Evolutionary conservation across 2,329 filamentous ascomycete genomes (phyloP).

Genomic region (Colletotrichum sublineola): DNA sequence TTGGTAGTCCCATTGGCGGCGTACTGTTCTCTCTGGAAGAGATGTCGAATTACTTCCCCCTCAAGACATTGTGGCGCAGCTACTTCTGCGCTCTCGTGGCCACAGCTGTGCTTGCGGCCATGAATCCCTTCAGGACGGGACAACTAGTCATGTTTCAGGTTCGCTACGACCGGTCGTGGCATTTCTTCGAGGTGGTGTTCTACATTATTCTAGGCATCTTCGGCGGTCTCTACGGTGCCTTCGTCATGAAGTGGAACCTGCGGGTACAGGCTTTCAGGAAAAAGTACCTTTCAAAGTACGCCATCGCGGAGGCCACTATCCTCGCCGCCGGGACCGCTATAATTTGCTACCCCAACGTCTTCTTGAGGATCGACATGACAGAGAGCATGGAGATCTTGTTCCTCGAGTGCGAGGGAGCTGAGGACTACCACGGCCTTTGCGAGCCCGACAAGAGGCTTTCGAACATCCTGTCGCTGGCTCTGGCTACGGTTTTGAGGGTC

Average conservation of each 20-base stretch:
- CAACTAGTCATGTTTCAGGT: constrained; percentile 99
- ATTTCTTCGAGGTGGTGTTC: constrained; percentile 96
- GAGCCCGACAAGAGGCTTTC: constrained; percentile 80
- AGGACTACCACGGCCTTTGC: constrained; percentile 92
- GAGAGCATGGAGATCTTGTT: constrained; percentile 99
- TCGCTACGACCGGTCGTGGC: constrained; percentile 94
- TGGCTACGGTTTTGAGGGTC: constrained; percentile 85
- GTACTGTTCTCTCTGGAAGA: constrained; percentile 98
- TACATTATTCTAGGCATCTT: constrained; percentile 92
- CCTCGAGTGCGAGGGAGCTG: constrained; percentile 88
- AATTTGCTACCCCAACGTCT: constrained; percentile 97
- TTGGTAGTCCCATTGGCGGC: constrained; percentile 96
- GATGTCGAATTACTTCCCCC: constrained; percentile 95
- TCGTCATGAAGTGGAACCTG: constrained; percentile 98
- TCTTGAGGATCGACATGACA: constrained; percentile 97
- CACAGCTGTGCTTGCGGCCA: constrained; percentile 89
- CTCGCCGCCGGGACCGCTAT: constrained; percentile 87
- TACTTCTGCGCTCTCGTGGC: constrained; percentile 98
- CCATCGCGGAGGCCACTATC: constrained; percentile 87
- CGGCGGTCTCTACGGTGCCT: constrained; percentile 93
- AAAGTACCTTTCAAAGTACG: constrained; percentile 87
- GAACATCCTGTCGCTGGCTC: constrained; percentile 82
- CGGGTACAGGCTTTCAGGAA: constrained; percentile 93
- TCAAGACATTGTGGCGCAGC: constrained; percentile 98
- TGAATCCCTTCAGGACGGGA: constrained; percentile 98